phyloP scores from a whole-genome alignment of 257 asterid species.

The Linaria vulgaris region DNA sequence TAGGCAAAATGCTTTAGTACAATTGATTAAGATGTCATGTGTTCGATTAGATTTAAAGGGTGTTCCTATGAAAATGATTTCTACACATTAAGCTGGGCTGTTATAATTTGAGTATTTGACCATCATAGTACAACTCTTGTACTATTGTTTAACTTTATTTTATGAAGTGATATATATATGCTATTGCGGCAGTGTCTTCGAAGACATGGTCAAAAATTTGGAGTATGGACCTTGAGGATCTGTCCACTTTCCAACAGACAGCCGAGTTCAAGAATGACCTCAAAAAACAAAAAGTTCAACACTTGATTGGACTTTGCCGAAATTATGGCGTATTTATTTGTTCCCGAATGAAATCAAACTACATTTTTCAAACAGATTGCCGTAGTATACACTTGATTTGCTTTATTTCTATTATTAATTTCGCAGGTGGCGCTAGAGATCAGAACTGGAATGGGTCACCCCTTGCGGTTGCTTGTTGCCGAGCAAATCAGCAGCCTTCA shows the following conservation, averaged over 20 bases:
- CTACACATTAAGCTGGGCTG: too few relatives aligned
- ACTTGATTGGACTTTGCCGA: constrained; percentile 43
- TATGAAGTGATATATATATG: neutral
- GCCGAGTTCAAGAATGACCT: constrained; percentile 43
- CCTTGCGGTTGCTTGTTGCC: constrained; percentile 42
- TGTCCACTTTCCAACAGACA: constrained; percentile 31
- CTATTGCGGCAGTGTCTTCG: constrained; percentile 44
- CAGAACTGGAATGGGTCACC: constrained; percentile 72
- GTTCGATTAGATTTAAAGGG: neutral
- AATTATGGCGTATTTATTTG: constrained; percentile 49
- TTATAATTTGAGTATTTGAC: too few relatives aligned
- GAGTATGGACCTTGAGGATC: constrained; percentile 45
- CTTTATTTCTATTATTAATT: neutral
- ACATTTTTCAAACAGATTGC: neutral
- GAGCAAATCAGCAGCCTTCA: constrained; percentile 55
- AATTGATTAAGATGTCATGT: too few relatives aligned
- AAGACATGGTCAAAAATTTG: constrained; percentile 55
- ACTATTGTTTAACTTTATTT: neutral
- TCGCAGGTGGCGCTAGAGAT: constrained; percentile 64
- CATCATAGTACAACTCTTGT: neutral
- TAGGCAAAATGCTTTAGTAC: too few relatives aligned
- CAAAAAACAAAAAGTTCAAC: constrained; percentile 55
- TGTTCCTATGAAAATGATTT: too few relatives aligned
- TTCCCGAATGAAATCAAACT: neutral
- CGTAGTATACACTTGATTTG: neutral